Evolutionary conservation across 1,284 basidiomycete species (phyloP).

Genomic region (Trametes versicolor): DNA sequence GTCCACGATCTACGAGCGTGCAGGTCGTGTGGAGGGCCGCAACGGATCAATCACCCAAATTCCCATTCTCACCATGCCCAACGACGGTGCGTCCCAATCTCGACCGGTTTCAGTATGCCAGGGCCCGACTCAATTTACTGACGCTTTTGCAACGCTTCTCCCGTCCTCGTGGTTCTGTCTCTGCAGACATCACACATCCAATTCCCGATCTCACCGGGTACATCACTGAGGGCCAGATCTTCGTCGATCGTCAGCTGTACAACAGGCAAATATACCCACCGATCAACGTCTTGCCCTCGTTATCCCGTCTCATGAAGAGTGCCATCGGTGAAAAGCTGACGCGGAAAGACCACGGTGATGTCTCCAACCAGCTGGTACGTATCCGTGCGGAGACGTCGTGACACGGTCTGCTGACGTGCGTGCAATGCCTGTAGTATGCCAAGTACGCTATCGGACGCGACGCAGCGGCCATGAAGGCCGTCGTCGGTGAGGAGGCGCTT

Average conservation of each 20-base stretch:
- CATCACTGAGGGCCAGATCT: constrained; percentile 99
- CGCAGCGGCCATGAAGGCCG: constrained; percentile 99
- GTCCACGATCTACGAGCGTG: constrained; percentile 99
- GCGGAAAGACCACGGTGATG: constrained; percentile 98
- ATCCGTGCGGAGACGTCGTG: constrained; percentile 13
- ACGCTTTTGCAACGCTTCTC: constrained; percentile 28
- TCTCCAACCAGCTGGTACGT: constrained; percentile 93
- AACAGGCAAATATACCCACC: constrained; percentile 99
- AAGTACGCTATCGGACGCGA: constrained; percentile 98
- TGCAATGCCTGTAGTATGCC: constrained; percentile 71
- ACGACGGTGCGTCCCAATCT: constrained; percentile 79
- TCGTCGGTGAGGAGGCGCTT: constrained; percentile 98
- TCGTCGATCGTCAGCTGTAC: constrained; percentile 94
- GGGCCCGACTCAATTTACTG: constrained; percentile 10
- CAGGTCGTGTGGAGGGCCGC: constrained; percentile 96
- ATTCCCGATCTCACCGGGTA: constrained; percentile 99
- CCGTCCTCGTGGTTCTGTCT: constrained; percentile 22
- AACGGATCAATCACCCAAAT: constrained; percentile 99
- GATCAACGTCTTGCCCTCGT: constrained; percentile 98
- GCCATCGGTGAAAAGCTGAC: constrained; percentile 98
- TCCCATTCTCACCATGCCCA: constrained; percentile 99
- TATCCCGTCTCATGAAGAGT: constrained; percentile 99
- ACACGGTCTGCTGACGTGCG: constrained; percentile 25
- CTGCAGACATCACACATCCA: constrained; percentile 96
- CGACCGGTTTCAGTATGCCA: constrained; percentile 28